Conservation (phyloP, 1,284 basidiomycete species). For the Ceratobasidium sp. region DNA sequence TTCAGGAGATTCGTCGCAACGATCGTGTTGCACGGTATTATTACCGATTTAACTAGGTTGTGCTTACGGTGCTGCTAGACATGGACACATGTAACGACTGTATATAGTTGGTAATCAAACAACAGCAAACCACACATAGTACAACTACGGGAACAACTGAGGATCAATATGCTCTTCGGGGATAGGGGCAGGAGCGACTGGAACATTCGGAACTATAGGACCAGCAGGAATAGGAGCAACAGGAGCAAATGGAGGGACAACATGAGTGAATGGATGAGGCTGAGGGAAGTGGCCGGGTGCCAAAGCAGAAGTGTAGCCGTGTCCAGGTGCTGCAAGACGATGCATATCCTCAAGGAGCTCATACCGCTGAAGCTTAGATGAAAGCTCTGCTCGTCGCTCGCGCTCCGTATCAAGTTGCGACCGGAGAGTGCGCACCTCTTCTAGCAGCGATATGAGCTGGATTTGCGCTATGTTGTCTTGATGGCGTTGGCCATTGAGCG, state of each 20-base stretch:
- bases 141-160: not conserved
- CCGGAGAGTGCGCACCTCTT: not conserved
- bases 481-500: not conserved
- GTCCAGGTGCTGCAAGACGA: not conserved
- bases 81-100: conserved; percentile 5
- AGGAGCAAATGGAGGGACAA: not conserved
- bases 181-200: not conserved
- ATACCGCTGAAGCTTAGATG: not conserved
- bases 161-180: not conserved
- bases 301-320: not conserved
- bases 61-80: not conserved
- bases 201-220: not conserved
- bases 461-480: not conserved
- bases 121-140: not conserved
- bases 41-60: not conserved
- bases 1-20: not conserved
- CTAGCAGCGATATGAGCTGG: not conserved
- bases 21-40: conserved; percentile 4
- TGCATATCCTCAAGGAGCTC: not conserved
- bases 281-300: not conserved
- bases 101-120: conserved; percentile 4
- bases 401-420: too few relatives aligned
- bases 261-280: not conserved
- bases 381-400: too few relatives aligned
- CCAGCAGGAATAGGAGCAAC: not conserved